phyloP scores from a whole-genome alignment of 164 flowering plant species.

The Protea cynaroides region DNA sequence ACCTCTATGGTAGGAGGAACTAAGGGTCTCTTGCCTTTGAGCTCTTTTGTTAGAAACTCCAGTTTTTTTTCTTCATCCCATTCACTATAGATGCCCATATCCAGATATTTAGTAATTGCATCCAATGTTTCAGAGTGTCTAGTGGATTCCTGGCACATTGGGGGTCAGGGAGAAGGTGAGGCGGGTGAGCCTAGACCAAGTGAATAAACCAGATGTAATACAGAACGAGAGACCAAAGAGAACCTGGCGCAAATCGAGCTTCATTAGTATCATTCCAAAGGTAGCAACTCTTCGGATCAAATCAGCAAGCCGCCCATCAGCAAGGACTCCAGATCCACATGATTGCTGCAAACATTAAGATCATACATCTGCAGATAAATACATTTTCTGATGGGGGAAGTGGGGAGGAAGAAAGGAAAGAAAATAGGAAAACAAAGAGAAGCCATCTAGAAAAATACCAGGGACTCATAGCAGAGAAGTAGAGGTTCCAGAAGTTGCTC shows the following conservation, averaged over 20 bases:
- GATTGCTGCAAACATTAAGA: conserved; percentile 58
- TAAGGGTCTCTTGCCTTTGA: conserved; percentile 88
- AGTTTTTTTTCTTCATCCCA: conserved; percentile 91
- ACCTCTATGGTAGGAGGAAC: conserved; percentile 84
- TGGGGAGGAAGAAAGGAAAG: not conserved
- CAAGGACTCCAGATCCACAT: conserved; percentile 75
- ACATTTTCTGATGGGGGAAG: conserved; percentile 1
- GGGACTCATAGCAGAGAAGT: conserved; percentile 78
- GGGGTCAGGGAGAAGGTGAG: not conserved
- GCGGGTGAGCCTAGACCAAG: conserved; percentile 3
- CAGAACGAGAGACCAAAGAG: conserved; percentile 9
- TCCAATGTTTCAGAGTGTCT: conserved; percentile 88
- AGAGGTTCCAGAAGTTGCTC: conserved; percentile 81
- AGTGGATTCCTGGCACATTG: conserved; percentile 66
- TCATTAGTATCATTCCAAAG: conserved; percentile 89
- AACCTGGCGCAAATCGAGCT: conserved; percentile 99
- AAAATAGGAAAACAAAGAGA: not conserved
- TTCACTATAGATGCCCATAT: conserved; percentile 85
- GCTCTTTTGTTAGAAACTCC: conserved; percentile 74
- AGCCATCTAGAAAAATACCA: conserved; percentile 38
- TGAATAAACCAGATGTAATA: not conserved
- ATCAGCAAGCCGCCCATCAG: conserved; percentile 93
- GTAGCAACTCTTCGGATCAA: conserved; percentile 84
- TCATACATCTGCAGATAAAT: conserved; percentile 1
- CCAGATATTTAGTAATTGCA: conserved; percentile 83